Conservation (phyloP, 139 green algal species). For the Closterium sp. region DNA sequence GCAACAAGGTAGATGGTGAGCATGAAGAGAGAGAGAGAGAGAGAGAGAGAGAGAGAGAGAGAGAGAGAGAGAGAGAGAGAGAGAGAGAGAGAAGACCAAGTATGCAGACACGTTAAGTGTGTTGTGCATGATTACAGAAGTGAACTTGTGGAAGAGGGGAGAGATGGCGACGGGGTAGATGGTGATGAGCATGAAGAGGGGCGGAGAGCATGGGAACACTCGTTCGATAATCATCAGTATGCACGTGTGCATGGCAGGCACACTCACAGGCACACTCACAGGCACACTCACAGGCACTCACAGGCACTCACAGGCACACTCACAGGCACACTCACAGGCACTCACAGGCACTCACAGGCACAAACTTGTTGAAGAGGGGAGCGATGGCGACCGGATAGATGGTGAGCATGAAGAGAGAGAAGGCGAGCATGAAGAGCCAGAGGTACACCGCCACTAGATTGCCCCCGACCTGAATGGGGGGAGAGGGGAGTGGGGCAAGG, state of each 20-base stretch:
- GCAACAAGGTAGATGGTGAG: constrained; percentile 64
- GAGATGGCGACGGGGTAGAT: constrained; percentile 64
- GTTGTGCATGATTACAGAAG: too few species aligned
- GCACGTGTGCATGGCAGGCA: too few species aligned
- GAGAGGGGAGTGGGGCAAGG: constrained; percentile 44
- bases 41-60: constrained; percentile 71
- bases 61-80: constrained; percentile 64
- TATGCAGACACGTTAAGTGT: too few species aligned
- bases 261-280: too few species aligned
- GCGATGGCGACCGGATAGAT: constrained; percentile 64
- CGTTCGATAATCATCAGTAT: too few species aligned
- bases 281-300: too few species aligned
- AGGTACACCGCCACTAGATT: constrained; percentile 73
- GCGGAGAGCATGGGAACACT: too few species aligned
- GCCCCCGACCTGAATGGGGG: constrained; percentile 65
- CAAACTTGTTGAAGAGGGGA: constrained; percentile 75
- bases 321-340: not conserved
- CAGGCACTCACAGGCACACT: too few species aligned
- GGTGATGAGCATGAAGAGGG: constrained; percentile 75
- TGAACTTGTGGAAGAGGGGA: constrained; percentile 4
- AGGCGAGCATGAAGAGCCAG: constrained; percentile 76
- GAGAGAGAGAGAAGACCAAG: too few species aligned
- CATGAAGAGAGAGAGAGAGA: constrained; percentile 70
- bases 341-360: not conserved
- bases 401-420: constrained; percentile 71